phyloP scores from a whole-genome alignment of 331 rosid genomes.

The Stylosanthes scabra region DNA sequence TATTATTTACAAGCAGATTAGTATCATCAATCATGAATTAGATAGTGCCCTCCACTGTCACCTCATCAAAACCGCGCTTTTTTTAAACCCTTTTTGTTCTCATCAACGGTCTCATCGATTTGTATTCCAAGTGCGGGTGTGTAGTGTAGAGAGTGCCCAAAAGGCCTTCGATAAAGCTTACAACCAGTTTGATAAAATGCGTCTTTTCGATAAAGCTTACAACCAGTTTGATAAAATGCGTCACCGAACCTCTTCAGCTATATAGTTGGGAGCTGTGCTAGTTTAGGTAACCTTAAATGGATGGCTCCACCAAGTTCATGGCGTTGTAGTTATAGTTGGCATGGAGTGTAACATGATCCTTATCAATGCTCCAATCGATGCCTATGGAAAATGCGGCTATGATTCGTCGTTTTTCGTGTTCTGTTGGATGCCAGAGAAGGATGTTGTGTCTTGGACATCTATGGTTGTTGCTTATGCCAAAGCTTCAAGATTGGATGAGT shows the following conservation, averaged over 20 bases:
- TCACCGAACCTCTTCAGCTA: conserved; percentile 59
- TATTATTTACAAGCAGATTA: no score
- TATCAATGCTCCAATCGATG: conserved; percentile 58
- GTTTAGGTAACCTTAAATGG: conserved; percentile 49
- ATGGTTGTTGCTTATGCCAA: conserved; percentile 64
- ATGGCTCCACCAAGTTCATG: conserved; percentile 62
- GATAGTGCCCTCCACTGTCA: no score
- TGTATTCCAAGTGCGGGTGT: no score
- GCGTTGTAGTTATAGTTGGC: conserved; percentile 57
- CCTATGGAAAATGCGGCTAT: conserved; percentile 68
- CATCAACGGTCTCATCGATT: no score
- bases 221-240: conserved; percentile 60
- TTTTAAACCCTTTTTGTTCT: no score
- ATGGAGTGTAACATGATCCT: conserved; percentile 49
- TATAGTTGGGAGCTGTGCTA: conserved; percentile 59
- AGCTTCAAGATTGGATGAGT: no score
- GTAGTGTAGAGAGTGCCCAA: no score
- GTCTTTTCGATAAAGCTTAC: no score
- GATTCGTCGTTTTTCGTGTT: conserved; percentile 47
- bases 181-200: no score
- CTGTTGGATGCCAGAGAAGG: conserved; percentile 51
- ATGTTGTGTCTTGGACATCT: conserved; percentile 74
- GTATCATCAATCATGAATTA: no score
- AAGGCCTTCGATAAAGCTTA: no score
- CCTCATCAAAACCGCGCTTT: no score